phyloP scores from a whole-genome alignment of 768 basidiomycete species.

The Leccinellum rugosiceps region DNA sequence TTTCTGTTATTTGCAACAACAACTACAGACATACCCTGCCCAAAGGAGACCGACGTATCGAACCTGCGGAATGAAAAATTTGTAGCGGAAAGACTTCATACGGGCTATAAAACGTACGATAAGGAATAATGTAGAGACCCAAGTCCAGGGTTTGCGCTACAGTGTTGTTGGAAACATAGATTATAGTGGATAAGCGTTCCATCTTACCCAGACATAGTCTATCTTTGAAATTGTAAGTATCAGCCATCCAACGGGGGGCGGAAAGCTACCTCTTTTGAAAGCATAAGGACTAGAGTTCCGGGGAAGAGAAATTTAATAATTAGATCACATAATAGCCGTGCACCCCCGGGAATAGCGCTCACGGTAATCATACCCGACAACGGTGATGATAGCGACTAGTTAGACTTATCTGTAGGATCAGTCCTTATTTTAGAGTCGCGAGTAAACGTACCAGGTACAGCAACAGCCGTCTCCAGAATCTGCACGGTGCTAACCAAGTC shows the following conservation, averaged over 20 bases:
- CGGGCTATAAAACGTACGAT: not conserved
- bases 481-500: not conserved
- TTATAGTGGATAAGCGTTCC: not conserved
- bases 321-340: not conserved
- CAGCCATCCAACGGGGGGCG: not conserved
- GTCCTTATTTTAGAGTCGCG: not conserved
- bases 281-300: slow-evolving; percentile 6
- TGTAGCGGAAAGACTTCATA: not conserved
- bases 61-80: not conserved
- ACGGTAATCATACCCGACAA: slow-evolving; percentile 18
- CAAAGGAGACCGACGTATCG: not conserved
- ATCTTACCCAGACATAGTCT: slow-evolving; percentile 2
- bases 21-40: not conserved
- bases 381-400: slow-evolving; percentile 3
- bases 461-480: not conserved
- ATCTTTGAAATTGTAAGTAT: slow-evolving; percentile 1
- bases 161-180: not conserved
- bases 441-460: not conserved
- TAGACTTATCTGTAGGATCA: not conserved
- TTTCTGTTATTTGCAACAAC: not conserved
- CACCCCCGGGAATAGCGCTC: not conserved
- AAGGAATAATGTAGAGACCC: not conserved
- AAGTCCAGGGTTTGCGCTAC: not conserved
- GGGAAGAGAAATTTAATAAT: not conserved
- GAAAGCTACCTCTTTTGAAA: slow-evolving; percentile 9